A percentile compares a stretch with the other conserved stretches of the same genome.
Conservation (phyloP, 2,329 filamentous ascomycete species). For the Trichoderma asperellum region DNA sequence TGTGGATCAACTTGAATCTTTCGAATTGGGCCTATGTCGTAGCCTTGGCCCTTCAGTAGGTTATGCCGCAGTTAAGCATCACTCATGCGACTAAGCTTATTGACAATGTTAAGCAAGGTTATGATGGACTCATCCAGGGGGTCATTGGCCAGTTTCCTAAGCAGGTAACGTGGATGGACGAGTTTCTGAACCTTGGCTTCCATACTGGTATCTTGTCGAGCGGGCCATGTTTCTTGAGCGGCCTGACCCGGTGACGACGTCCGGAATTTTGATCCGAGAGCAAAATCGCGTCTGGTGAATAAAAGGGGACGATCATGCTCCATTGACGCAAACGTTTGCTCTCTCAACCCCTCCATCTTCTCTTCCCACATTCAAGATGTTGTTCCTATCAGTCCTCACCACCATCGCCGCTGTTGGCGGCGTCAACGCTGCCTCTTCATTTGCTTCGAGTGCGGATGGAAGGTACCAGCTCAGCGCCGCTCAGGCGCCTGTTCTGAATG, state of each 20-base stretch:
- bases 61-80: neutral
- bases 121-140: neutral
- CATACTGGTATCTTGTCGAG: neutral
- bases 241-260: neutral
- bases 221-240: neutral
- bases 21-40: neutral
- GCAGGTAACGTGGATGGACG: neutral
- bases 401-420: conserved; percentile 24
- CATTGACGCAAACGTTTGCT: neutral
- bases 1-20: conserved; percentile 8
- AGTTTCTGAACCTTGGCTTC: neutral
- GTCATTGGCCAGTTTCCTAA: neutral
- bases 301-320: conserved; percentile 25
- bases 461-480: conserved; percentile 42
- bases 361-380: conserved; percentile 11
- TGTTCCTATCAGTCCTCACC: conserved; percentile 26
- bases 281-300: neutral
- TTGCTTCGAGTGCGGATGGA: conserved; percentile 43
- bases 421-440: conserved; percentile 29
- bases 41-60: neutral
- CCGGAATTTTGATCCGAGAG: neutral
- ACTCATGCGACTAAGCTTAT: conserved; percentile 21
- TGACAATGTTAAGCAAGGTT: conserved; percentile 14
- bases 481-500: conserved; percentile 42
- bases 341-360: neutral